Evolutionary conservation across 805 yeast species (phyloP).

Genomic region (Vanderwaltozyma yarrowii): DNA sequence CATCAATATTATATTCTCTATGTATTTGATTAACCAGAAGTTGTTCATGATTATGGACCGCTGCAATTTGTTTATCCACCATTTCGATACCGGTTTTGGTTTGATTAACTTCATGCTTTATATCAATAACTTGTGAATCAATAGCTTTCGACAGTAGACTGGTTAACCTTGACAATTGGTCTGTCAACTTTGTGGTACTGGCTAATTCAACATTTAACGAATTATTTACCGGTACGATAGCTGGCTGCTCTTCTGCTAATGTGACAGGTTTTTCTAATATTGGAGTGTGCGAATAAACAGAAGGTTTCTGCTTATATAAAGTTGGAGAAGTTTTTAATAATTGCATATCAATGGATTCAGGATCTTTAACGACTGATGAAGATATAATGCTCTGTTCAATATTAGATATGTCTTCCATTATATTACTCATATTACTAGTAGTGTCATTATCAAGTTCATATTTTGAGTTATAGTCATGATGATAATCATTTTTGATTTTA

Average conservation of each 20-base stretch:
- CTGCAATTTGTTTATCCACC: not conserved
- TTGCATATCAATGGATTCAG: conserved; percentile 7
- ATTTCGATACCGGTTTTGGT: not conserved
- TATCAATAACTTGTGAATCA: not conserved
- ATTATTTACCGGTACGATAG: not conserved
- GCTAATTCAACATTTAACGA: too few relatives aligned
- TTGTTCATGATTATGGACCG: not conserved
- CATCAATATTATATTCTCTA: not conserved
- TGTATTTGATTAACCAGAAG: not conserved
- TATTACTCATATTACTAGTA: conserved; percentile 1
- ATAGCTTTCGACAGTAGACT: not conserved
- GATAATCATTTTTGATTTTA: not conserved
- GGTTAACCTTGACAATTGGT: not conserved
- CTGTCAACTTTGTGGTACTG: not conserved
- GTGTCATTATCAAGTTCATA: not conserved
- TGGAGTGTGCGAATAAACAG: conserved; percentile 6
- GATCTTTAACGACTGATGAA: conserved; percentile 18
- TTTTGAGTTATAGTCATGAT: not conserved
- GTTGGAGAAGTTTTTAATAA: conserved; percentile 18
- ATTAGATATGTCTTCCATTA: conserved; percentile 18
- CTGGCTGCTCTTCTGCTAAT: not conserved
- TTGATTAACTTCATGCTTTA: not conserved
- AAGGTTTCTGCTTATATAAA: conserved; percentile 12
- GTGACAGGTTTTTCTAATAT: conserved; percentile 2
- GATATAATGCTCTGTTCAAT: conserved; percentile 17